Conservation (phyloP, 495 filamentous ascomycete genomes). For the Penicillium steckii region DNA sequence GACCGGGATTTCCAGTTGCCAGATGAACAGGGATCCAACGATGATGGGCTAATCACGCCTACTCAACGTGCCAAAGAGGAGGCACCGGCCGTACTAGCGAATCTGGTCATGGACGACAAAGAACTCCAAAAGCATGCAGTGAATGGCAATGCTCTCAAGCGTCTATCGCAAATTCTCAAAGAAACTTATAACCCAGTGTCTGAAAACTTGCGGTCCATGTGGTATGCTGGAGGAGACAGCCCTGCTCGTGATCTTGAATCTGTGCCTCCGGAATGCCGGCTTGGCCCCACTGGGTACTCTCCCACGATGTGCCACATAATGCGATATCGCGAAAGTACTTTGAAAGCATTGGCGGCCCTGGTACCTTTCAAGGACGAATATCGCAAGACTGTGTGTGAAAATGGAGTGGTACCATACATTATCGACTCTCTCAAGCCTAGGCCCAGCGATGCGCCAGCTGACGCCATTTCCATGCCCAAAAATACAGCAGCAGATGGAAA, state of each 20-base stretch:
- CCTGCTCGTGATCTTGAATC: slow-evolving; percentile 21
- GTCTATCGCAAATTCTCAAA: slow-evolving; percentile 74
- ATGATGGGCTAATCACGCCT: slow-evolving; percentile 38
- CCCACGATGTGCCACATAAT: slow-evolving; percentile 68
- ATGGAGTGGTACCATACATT: slow-evolving; percentile 75
- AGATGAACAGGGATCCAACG: slow-evolving; percentile 39
- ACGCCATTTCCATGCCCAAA: slow-evolving; percentile 29
- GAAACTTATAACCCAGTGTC: slow-evolving; percentile 55
- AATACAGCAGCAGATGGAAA: slow-evolving; percentile 46
- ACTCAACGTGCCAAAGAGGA: slow-evolving; percentile 59
- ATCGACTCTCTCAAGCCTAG: slow-evolving; percentile 75
- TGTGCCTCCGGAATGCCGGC: slow-evolving; percentile 27
- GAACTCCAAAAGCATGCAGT: slow-evolving; percentile 78
- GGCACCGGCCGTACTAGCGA: slow-evolving; percentile 71
- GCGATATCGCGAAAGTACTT: slow-evolving; percentile 71
- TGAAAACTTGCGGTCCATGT: slow-evolving; percentile 37
- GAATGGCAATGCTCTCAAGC: slow-evolving; percentile 73
- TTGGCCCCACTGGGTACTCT: slow-evolving; percentile 63
- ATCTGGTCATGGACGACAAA: slow-evolving; percentile 72
- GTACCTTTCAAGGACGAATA: slow-evolving; percentile 81
- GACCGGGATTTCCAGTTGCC: slow-evolving; percentile 51
- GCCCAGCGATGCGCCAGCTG: slow-evolving; percentile 32
- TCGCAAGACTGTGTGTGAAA: slow-evolving; percentile 77
- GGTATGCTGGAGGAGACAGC: slow-evolving; percentile 36
- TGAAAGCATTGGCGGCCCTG: slow-evolving; percentile 76